Evolutionary conservation across 768 basidiomycete genomes (phyloP).

Genomic region (Tulasnella sp.): DNA sequence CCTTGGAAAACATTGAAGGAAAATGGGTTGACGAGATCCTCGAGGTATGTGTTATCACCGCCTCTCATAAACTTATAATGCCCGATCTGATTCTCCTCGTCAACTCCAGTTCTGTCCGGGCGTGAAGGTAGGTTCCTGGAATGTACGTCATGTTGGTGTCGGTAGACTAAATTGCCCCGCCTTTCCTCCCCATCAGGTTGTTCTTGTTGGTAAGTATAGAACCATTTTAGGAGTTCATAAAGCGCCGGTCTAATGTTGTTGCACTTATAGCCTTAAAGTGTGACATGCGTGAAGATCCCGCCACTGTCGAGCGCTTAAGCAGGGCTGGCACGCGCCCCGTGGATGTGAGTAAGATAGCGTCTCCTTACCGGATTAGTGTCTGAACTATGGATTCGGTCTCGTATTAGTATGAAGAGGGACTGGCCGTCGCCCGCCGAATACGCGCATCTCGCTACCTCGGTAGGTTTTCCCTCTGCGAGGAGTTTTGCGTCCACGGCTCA

Average conservation of each 20-base stretch:
- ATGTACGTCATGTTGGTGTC: neutral
- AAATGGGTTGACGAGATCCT: slow-evolving; percentile 94
- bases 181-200: slow-evolving; percentile 50
- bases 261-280: slow-evolving; percentile 79
- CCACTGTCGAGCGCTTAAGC: slow-evolving; percentile 65
- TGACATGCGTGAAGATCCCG: slow-evolving; percentile 82
- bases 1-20: slow-evolving; percentile 90
- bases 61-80: neutral
- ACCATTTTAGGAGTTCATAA: neutral
- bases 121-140: slow-evolving; percentile 63
- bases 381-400: neutral
- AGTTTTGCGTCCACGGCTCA: neutral
- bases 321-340: slow-evolving; percentile 68
- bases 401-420: slow-evolving; percentile 74
- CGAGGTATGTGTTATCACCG: slow-evolving; percentile 27
- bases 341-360: slow-evolving; percentile 39
- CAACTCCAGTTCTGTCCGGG: slow-evolving; percentile 82
- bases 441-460: slow-evolving; percentile 90
- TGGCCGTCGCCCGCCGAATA: slow-evolving; percentile 84
- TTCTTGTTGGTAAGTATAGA: slow-evolving; percentile 73
- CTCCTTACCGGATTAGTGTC: neutral
- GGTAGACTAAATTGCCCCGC: neutral
- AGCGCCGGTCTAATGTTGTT: slow-evolving; percentile 15
- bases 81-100: neutral
- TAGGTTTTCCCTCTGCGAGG: slow-evolving; percentile 42